A percentile compares a stretch with the other conserved stretches of the same genome.
Conservation (phyloP, 169 alveolate genomes). For the Plasmodium blacklocki region DNA sequence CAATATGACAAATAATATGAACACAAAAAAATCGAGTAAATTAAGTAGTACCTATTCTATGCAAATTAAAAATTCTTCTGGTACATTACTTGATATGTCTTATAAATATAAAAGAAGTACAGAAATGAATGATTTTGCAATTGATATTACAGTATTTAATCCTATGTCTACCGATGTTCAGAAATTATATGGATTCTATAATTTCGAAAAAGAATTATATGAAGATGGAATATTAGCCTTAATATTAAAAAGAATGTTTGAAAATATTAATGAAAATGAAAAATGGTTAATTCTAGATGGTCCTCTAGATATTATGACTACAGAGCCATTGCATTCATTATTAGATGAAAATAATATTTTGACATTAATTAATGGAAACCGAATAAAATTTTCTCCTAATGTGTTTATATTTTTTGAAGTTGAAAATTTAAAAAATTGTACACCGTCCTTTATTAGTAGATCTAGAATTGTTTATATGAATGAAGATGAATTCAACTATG, state of each 20-base stretch:
- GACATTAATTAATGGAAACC: conserved; percentile 97
- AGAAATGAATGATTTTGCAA: conserved; percentile 25
- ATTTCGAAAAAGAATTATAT: conserved; percentile 63
- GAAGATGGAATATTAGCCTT: conserved; percentile 70
- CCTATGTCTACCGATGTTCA: conserved; percentile 72
- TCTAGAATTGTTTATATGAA: conserved; percentile 99
- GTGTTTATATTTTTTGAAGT: conserved; percentile 92
- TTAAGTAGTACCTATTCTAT: conserved; percentile 31
- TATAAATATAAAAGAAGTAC: conserved; percentile 39
- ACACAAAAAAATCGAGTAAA: conserved; percentile 18
- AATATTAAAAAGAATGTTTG: conserved; percentile 63
- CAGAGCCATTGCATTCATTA: conserved; percentile 98
- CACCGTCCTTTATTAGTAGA: conserved; percentile 98
- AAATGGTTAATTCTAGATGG: conserved; percentile 99
- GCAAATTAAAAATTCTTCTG: conserved; percentile 43
- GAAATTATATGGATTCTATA: conserved; percentile 67
- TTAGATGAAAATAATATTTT: conserved; percentile 98
- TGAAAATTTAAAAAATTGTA: conserved; percentile 96
- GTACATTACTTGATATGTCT: conserved; percentile 37
- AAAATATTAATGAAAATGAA: conserved; percentile 82
- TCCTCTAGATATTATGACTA: conserved; percentile 99
- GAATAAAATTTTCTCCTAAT: conserved; percentile 92
- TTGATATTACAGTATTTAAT: conserved; percentile 70
- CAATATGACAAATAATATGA: conserved; percentile 16
- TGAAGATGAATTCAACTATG: conserved; percentile 91